These are phyloP conservation scores for Xylariaceae sp. DNA, from an alignment of 2,329 filamentous ascomycete species.

Conservation along the genomic window DNA sequence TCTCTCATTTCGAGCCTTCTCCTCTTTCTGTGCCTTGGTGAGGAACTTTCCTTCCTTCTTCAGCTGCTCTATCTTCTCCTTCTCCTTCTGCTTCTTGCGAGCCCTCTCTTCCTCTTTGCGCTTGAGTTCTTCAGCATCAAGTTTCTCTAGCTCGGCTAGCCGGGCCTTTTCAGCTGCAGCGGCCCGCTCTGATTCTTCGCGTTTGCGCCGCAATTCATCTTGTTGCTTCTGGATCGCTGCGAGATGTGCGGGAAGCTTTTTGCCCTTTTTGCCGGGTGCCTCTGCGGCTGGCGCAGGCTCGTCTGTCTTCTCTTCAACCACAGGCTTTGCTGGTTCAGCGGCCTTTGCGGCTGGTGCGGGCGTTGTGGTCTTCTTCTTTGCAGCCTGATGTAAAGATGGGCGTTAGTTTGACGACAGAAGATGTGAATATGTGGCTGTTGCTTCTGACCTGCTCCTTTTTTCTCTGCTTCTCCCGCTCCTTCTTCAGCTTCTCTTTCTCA, in stretches of 20 bases:
- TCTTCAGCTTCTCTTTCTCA: slow-evolving; percentile 95
- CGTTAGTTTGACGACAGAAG: slow-evolving; percentile 12
- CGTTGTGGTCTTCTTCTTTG: slow-evolving; percentile 69
- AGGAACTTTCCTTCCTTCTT: slow-evolving; percentile 86
- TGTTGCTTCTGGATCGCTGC: slow-evolving; percentile 76
- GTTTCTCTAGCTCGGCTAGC: slow-evolving; percentile 61
- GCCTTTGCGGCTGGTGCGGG: slow-evolving; percentile 47
- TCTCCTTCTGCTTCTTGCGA: slow-evolving; percentile 80
- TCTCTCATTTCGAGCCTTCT: slow-evolving; percentile 72
- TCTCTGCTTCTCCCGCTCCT: slow-evolving; percentile 92
- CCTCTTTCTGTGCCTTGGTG: slow-evolving; percentile 81
- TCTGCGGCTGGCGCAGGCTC: slow-evolving; percentile 39
- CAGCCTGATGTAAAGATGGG: slow-evolving; percentile 49
- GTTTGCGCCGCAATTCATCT: slow-evolving; percentile 63
- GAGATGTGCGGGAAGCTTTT: slow-evolving; percentile 79
- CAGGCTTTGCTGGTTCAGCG: slow-evolving; percentile 52
- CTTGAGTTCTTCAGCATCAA: slow-evolving; percentile 63
- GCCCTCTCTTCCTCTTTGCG: slow-evolving; percentile 69
- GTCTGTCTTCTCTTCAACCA: slow-evolving; percentile 46
- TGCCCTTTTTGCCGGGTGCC: slow-evolving; percentile 68
- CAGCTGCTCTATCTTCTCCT: slow-evolving; percentile 78
- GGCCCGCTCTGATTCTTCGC: slow-evolving; percentile 59
- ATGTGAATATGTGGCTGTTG: slow-evolving; percentile 23
- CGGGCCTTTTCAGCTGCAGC: slow-evolving; percentile 62
- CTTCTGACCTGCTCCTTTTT: slow-evolving; percentile 87